A percentile compares a stretch with the other conserved stretches of the same genome.
Conservation (phyloP, 208 protist genomes). For the Angomonas deanei region DNA sequence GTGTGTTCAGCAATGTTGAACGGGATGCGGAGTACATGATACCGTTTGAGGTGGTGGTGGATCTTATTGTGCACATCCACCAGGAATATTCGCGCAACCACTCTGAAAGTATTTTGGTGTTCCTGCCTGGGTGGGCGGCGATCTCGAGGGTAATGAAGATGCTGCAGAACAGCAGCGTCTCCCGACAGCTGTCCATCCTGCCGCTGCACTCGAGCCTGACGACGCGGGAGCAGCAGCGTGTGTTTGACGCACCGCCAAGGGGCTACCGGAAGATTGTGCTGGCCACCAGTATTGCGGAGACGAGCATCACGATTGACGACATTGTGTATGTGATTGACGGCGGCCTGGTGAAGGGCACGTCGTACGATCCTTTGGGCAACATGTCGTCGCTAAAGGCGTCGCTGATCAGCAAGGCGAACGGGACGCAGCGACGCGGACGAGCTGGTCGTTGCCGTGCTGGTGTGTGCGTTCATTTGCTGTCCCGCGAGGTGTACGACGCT, state of each 20-base stretch:
- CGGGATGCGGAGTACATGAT: conserved; percentile 55
- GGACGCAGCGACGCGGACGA: conserved; percentile 86
- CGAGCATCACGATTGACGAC: conserved; percentile 95
- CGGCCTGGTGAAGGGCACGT: conserved; percentile 90
- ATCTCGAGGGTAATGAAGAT: conserved; percentile 63
- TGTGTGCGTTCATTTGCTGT: conserved; percentile 80
- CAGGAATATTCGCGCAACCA: conserved; percentile 18
- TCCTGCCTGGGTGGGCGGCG: conserved; percentile 86
- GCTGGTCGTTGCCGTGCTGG: conserved; percentile 88
- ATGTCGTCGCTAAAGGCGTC: conserved; percentile 67
- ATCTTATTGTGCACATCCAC: conserved; percentile 68
- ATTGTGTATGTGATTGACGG: conserved; percentile 95
- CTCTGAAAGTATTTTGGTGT: conserved; percentile 80
- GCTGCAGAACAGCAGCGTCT: conserved; percentile 34
- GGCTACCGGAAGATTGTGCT: conserved; percentile 91
- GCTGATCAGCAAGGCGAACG: conserved; percentile 79
- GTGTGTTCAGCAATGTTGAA: conserved; percentile 47
- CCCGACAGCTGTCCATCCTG: conserved; percentile 64
- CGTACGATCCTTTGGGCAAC: conserved; percentile 78
- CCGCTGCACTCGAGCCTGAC: conserved; percentile 91
- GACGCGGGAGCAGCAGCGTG: conserved; percentile 80
- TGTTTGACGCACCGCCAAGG: conserved; percentile 82
- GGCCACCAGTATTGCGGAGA: conserved; percentile 96
- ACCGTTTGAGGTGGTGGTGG: conserved; percentile 58
- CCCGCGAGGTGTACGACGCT: conserved; percentile 46